Base-by-base conservation (phyloP, 2,329 filamentous ascomycete species). In the Cryphonectria parasitica region DNA sequence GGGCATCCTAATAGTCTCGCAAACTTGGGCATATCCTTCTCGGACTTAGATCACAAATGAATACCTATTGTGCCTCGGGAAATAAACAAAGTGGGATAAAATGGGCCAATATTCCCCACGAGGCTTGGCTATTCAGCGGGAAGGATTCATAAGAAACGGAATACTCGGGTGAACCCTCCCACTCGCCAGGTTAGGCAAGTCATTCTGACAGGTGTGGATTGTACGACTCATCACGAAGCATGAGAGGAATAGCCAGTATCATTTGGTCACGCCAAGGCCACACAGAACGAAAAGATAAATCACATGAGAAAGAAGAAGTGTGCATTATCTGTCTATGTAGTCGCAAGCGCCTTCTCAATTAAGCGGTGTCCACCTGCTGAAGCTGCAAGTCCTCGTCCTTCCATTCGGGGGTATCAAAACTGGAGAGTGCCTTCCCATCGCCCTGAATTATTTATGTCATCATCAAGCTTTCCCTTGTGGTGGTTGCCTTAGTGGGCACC, bases 321-420 rank as follows among this genome's bases (percentile, higher is more conserved):
- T 22, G 31, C 58, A 61, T 61, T 61, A 22, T 19, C 19, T 39
- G 19, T 39, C 31, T 36, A 28, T 2, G 34, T 3, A 28, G 39
- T 17, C 6, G 10, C 61, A n/a, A 15, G 3, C 39, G 28, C 22
- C 61, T 15, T 28, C 61, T 62, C 61, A 64, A 28, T 3, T 15
- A 22, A 31, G 39, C 31, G 22, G 10, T 28, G 17, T 64, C 61
- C 7, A 19, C n/a, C 25, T 45, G 22, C 41, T 31, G 22, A 28
- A 28, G 13, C 39, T 54, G 63, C 22, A 31, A 49, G 4, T 22
- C 3, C 43, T 66, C 17, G 17, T 65, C 17, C 25, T 49, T 36
- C n/a, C 43, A 58, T 66, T 31, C 45, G 25, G 70, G 70, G 68
- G 71, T 72, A 72, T 72, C 71, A 72, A 70, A 72, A 45, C 63